Percentiles rank a stretch among this genome's conserved stretches.
phyloP scores from a whole-genome alignment of 441 rosid species.

The Brassica hybrid region DNA sequence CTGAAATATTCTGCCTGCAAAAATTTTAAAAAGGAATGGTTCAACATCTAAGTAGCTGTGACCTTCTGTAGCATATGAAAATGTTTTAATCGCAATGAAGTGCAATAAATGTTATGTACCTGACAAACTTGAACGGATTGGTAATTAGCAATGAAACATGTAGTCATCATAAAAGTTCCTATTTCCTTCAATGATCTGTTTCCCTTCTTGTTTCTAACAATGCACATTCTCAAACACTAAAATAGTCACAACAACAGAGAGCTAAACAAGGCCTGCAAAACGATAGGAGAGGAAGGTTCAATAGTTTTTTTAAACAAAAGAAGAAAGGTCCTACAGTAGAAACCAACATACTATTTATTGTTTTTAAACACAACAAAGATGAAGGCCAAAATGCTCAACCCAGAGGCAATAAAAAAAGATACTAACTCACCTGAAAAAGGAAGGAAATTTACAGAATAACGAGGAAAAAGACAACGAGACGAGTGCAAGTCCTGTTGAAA shows the following conservation, averaged over 20 bases:
- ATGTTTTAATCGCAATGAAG: no score
- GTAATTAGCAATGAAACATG: conserved; percentile 68
- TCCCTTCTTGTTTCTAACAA: conserved; percentile 53
- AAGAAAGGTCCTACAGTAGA: no score
- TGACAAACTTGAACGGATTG: conserved; percentile 90
- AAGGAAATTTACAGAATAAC: conserved; percentile 65
- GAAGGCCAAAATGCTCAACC: no score
- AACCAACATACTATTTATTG: no score
- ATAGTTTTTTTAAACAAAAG: no score
- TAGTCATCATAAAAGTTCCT: conserved; percentile 80
- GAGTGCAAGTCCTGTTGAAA: conserved; percentile 63
- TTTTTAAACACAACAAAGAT: no score
- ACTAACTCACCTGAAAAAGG: conserved; percentile 48
- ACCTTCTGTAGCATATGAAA: no score
- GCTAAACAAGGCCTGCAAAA: no score
- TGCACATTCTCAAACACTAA: no score
- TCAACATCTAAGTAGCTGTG: not conserved
- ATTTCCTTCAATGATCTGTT: conserved; percentile 75
- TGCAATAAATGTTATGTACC: conserved; percentile 42
- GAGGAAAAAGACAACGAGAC: conserved; percentile 79
- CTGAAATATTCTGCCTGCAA: conserved; percentile 95
- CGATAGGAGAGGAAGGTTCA: no score
- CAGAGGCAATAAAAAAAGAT: not conserved
- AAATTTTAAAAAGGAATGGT: conserved; percentile 9
- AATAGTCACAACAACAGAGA: no score